Evolutionary conservation across 768 basidiomycete genomes (phyloP).

Genomic region (Daedaleopsis nitida): DNA sequence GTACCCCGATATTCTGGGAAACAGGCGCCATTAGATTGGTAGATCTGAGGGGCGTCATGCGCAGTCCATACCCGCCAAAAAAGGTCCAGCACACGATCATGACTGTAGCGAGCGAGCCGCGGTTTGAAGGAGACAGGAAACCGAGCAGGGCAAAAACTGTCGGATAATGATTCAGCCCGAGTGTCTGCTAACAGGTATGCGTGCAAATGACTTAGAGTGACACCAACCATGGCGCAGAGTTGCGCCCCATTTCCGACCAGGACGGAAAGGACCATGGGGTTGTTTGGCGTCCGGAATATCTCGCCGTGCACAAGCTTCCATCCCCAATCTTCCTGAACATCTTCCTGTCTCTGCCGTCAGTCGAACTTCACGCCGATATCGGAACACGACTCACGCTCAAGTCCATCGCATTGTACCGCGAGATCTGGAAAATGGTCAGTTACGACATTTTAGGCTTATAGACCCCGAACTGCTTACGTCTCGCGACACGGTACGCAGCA

Average conservation of each 20-base stretch:
- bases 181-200: background rate
- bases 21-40: constrained; percentile 8
- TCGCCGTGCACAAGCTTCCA: constrained; percentile 99
- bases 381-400: constrained; percentile 60
- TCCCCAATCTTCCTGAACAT: constrained; percentile 97
- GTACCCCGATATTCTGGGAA: constrained; percentile 82
- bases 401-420: constrained; percentile 94
- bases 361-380: background rate
- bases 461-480: constrained; percentile 58
- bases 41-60: background rate
- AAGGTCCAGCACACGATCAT: constrained; percentile 95
- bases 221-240: constrained; percentile 79
- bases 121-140: constrained; percentile 93
- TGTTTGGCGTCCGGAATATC: constrained; percentile 83
- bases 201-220: constrained; percentile 70
- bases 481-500: constrained; percentile 81
- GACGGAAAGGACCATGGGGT: constrained; percentile 78
- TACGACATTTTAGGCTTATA: background rate
- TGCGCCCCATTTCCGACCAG: constrained; percentile 92
- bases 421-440: constrained; percentile 51
- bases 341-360: constrained; percentile 56
- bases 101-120: constrained; percentile 90
- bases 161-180: background rate
- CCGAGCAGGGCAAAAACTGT: constrained; percentile 89
- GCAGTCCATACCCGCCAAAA: constrained; percentile 69